Base-by-base conservation (phyloP, 345 rosid genomes). In the Bruguiera parviflora region DNA sequence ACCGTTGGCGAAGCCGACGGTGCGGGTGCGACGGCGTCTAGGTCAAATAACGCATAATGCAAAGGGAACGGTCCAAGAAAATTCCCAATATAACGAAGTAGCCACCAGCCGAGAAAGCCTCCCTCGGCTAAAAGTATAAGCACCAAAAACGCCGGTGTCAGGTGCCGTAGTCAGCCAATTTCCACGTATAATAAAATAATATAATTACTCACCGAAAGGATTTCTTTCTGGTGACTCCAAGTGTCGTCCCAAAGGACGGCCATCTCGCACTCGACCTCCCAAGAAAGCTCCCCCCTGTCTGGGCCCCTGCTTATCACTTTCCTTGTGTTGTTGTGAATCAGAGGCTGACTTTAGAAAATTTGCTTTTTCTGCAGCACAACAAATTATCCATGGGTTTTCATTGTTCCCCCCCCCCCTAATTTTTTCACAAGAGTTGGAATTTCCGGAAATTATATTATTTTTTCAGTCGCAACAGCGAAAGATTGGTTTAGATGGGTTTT, bases 201-300 rank as follows among this genome's bases (percentile, higher is more conserved):
- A 5, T 0, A 31, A 31, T 31, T 31, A 39, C 15, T 13, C 49
- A 43, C 49, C 18, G 3, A 43, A 43, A 43, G 3, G 49, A 13
- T 15, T 43, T 11, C 49, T 3, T 0, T 43, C 5, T 13, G 13
- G 49, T 13, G 19, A 15, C 47, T 25, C 20, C 2, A 52, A 31
- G 65, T 8, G 21, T 15, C 43, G 67, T 39, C 68, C 74, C 69
- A 46, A 68, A 13, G 19, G 70, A 67, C 73, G 22, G 9, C 72
- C 72, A 2, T 57, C 37, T 39, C 25, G 53, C 61, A 53, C 71
- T 71, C 71, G 80, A 77, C 74, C 58, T 70, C 1, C 3, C 53
- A 16, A 8, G 9, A 13, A 6, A 5, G 16, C 32, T 5, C 39
- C 9, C 32, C 9, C 63, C 9, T 16, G 35, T 6, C 6, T 2